Percentiles rank a stretch among this genome's conserved stretches.
Conservation (phyloP, 2,329 filamentous ascomycete species). For the Bipolaris cookei region DNA sequence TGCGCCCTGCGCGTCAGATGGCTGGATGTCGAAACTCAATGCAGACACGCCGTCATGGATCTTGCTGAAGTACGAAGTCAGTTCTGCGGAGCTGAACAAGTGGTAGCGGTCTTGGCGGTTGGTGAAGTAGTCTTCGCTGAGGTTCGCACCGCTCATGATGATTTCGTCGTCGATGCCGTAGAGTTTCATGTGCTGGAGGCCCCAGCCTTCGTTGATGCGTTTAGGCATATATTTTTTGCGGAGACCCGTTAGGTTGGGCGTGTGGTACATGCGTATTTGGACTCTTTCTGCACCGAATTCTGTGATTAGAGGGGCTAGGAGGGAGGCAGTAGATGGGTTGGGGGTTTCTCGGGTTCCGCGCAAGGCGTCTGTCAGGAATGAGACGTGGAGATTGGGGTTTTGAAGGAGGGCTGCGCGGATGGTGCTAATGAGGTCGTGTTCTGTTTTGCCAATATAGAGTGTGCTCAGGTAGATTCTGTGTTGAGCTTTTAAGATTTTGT, state of each 20-base stretch:
- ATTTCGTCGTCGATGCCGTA: constrained; percentile 96
- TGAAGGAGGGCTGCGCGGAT: constrained; percentile 74
- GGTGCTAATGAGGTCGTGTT: constrained; percentile 83
- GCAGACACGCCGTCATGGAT: constrained; percentile 79
- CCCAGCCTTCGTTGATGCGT: constrained; percentile 97
- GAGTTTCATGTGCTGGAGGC: constrained; percentile 97
- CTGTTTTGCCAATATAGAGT: constrained; percentile 92
- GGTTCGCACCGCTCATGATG: constrained; percentile 86
- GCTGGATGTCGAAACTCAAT: constrained; percentile 80
- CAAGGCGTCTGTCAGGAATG: constrained; percentile 88
- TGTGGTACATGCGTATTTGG: constrained; percentile 97
- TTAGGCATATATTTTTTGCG: constrained; percentile 83
- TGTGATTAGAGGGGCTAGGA: constrained; percentile 80
- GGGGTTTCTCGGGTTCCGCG: constrained; percentile 92
- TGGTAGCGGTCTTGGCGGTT: constrained; percentile 96
- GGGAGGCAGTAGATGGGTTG: constrained; percentile 81
- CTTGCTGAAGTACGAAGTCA: constrained; percentile 81
- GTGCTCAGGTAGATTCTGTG: constrained; percentile 90
- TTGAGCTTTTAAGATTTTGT: constrained; percentile 81
- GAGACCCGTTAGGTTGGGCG: constrained; percentile 88
- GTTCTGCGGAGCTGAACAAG: constrained; percentile 76
- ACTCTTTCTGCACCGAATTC: constrained; percentile 86
- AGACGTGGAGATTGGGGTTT: constrained; percentile 80
- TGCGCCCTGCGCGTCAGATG: constrained; percentile 58
- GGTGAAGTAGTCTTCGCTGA: constrained; percentile 94